phyloP scores from a whole-genome alignment of 2,329 filamentous ascomycete species.

The Cucurbitaria berberidis region DNA sequence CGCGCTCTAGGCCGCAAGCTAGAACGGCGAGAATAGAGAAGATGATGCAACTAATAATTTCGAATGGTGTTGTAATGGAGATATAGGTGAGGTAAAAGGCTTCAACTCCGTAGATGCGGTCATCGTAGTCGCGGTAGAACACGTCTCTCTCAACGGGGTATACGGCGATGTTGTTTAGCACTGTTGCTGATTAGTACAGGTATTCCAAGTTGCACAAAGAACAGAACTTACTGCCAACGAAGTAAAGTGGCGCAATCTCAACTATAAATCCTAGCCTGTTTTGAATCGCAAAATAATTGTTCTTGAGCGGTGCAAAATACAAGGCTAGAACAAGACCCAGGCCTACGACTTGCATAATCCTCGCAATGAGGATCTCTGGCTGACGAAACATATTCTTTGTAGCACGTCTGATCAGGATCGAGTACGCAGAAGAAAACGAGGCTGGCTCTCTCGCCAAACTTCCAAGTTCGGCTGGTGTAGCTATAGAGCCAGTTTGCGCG shows the following conservation, averaged over 20 bases:
- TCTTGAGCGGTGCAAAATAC: conserved; percentile 72
- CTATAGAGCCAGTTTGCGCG: conserved; percentile 50
- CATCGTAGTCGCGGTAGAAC: conserved; percentile 78
- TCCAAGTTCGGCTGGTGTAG: conserved; percentile 74
- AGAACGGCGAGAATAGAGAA: conserved; percentile 70
- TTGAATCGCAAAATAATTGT: conserved; percentile 73
- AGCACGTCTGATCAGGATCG: conserved; percentile 70
- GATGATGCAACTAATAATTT: conserved; percentile 68
- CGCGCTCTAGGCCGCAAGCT: conserved; percentile 69
- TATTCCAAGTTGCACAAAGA: background rate
- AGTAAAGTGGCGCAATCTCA: conserved; percentile 73
- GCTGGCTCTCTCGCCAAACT: conserved; percentile 69
- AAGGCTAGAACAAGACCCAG: conserved; percentile 45
- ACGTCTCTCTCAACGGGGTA: conserved; percentile 76
- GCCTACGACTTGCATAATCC: conserved; percentile 49
- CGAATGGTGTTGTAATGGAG: conserved; percentile 73
- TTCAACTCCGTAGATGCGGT: conserved; percentile 73
- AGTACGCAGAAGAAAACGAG: conserved; percentile 67
- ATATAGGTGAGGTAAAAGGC: conserved; percentile 76
- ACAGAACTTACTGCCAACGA: conserved; percentile 64
- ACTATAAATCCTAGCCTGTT: conserved; percentile 76
- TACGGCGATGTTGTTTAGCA: conserved; percentile 79
- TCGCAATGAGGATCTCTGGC: conserved; percentile 43
- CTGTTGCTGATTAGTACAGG: conserved; percentile 13
- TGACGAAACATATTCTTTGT: conserved; percentile 64